Conservation (phyloP, 2,329 filamentous ascomycete species). For the Fusarium cicatricum region DNA sequence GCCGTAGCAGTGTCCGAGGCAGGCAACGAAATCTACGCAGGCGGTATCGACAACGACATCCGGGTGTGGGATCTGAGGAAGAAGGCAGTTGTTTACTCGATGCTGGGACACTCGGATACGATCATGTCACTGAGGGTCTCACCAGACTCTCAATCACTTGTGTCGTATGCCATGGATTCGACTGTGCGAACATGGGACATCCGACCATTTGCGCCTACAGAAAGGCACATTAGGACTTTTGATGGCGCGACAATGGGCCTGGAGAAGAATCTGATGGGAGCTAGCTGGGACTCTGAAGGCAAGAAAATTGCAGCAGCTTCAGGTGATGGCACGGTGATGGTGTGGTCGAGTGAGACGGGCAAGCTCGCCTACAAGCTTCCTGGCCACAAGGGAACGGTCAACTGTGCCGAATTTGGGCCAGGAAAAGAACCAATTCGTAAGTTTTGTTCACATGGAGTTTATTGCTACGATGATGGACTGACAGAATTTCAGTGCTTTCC, state of each 20-base stretch:
- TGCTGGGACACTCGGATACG: slow-evolving; percentile 91
- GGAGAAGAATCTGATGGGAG: slow-evolving; percentile 90
- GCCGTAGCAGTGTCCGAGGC: slow-evolving; percentile 91
- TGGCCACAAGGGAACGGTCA: slow-evolving; percentile 93
- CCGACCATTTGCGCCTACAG: slow-evolving; percentile 88
- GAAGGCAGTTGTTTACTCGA: slow-evolving; percentile 84
- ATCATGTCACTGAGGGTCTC: slow-evolving; percentile 91
- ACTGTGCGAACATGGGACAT: slow-evolving; percentile 97
- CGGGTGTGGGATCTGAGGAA: slow-evolving; percentile 97
- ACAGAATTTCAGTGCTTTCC: slow-evolving; percentile 74
- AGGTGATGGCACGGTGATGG: slow-evolving; percentile 87
- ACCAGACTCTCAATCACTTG: slow-evolving; percentile 86
- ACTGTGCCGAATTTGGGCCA: slow-evolving; percentile 91
- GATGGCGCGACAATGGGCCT: slow-evolving; percentile 89
- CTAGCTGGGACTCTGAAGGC: slow-evolving; percentile 88
- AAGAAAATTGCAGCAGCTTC: slow-evolving; percentile 89
- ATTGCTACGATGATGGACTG: slow-evolving; percentile 38
- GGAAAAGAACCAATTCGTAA: slow-evolving; percentile 86
- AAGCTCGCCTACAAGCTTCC: slow-evolving; percentile 95
- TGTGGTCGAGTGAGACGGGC: slow-evolving; percentile 89
- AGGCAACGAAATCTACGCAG: slow-evolving; percentile 93
- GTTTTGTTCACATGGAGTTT: slow-evolving; percentile 43
- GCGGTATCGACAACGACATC: slow-evolving; percentile 96
- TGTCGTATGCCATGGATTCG: slow-evolving; percentile 94
- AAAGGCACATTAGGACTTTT: slow-evolving; percentile 85